Evolutionary conservation across 129 eudicot genomes (phyloP).

Genomic region (Rutidosis leptorrhynchoides): DNA sequence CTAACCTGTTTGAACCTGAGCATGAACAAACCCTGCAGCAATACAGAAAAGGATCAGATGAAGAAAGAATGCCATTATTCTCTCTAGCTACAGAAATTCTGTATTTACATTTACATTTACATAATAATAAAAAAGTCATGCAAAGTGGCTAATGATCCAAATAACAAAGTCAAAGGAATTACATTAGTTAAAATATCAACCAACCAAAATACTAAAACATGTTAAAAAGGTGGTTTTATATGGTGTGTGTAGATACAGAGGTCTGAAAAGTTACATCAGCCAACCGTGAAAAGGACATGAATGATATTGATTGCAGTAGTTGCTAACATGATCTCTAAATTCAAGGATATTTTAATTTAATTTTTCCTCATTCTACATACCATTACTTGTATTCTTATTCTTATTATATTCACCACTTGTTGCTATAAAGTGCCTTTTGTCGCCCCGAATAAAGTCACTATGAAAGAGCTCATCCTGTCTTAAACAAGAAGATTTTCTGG

Average conservation of each 20-base stretch:
- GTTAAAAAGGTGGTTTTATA: neutral
- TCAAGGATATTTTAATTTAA: neutral
- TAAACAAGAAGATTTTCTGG: too few species aligned
- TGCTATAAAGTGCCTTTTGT: too few species aligned
- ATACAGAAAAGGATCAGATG: conserved; percentile 11
- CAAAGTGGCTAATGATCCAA: neutral
- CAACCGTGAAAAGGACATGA: conserved; percentile 4
- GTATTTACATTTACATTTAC: too few species aligned
- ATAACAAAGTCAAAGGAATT: conserved; percentile 17
- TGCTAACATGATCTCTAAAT: conserved; percentile 19
- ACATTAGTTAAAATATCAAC: neutral
- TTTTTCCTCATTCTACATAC: neutral
- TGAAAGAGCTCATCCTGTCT: too few species aligned
- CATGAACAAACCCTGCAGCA: conserved; percentile 24
- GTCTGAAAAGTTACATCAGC: neutral
- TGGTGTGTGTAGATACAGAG: neutral
- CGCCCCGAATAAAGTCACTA: too few species aligned
- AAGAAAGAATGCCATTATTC: conserved; percentile 15
- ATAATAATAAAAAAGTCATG: neutral
- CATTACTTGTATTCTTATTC: neutral
- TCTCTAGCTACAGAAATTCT: neutral
- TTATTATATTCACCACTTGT: conserved; percentile 25
- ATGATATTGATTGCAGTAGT: neutral
- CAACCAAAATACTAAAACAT: neutral
- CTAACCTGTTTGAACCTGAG: conserved; percentile 38